These are phyloP conservation scores for Sphagnum contortum DNA, from an alignment of 225 moss, liverwort and hornwort species.

Conservation along the genomic window DNA sequence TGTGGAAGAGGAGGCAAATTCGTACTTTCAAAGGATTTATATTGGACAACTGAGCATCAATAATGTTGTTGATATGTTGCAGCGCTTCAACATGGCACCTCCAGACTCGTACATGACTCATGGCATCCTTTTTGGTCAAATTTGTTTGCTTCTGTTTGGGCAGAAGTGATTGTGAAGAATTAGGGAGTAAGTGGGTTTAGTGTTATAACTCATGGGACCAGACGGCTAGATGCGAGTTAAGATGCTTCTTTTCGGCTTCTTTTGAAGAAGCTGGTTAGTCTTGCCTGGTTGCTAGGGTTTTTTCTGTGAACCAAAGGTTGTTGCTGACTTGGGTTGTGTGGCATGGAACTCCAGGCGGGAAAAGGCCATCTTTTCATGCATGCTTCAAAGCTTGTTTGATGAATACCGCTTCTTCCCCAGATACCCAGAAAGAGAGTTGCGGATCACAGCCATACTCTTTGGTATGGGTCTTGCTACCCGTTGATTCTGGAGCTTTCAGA, in stretches of 20 bases:
- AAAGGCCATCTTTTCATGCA: constrained; percentile 50
- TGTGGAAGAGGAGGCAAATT: constrained; percentile 84
- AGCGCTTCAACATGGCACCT: constrained; percentile 63
- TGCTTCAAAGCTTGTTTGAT: constrained; percentile 82
- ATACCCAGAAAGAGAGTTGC: constrained; percentile 68
- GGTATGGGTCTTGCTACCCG: constrained; percentile 16
- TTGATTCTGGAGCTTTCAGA: no score
- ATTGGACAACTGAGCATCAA: constrained; percentile 63
- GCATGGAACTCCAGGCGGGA: constrained; percentile 26
- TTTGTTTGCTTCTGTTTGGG: no score
- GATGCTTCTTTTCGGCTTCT: no score
- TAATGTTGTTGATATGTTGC: constrained; percentile 82
- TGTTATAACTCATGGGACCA: no score
- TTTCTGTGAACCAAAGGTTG: no score
- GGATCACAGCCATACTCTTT: constrained; percentile 73
- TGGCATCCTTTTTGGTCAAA: no score
- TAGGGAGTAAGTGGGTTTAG: no score
- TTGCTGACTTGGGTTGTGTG: no score
- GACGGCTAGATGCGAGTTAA: no score
- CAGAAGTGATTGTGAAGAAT: no score
- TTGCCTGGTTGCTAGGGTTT: no score
- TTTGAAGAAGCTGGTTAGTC: no score
- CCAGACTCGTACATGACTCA: constrained; percentile 28
- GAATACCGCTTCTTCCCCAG: constrained; percentile 64
- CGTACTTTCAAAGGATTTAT: constrained; percentile 71